Conservation (phyloP, 176 grass and related monocot species). For the Oryza glumipatula region DNA sequence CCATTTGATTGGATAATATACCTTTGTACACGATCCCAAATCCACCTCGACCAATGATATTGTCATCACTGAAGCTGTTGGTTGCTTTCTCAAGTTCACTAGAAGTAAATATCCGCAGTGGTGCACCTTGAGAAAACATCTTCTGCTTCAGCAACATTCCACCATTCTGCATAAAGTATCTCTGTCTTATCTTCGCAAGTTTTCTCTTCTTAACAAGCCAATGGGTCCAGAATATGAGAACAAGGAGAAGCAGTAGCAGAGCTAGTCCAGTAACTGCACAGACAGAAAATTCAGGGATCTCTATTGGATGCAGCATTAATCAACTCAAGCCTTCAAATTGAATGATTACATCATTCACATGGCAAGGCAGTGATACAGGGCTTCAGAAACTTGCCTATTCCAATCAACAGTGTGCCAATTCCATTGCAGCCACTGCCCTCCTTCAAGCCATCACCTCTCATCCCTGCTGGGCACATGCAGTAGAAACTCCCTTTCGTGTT, state of each 20-base stretch:
- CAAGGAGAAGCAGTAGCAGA: constrained; percentile 37
- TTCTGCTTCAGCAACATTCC: constrained; percentile 54
- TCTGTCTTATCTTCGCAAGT: constrained; percentile 27
- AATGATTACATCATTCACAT: not conserved
- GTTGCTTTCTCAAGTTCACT: constrained; percentile 61
- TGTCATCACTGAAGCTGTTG: constrained; percentile 38
- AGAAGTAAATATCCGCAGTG: constrained; percentile 51
- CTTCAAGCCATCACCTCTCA: constrained; percentile 44
- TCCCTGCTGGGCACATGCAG: constrained; percentile 54
- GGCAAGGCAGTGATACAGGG: not conserved
- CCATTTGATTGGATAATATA: constrained; percentile 36
- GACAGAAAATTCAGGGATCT: constrained; percentile 3
- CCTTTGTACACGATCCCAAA: constrained; percentile 64
- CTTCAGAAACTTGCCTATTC: constrained; percentile 33
- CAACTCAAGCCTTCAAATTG: not conserved
- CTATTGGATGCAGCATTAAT: not conserved
- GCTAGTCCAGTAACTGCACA: constrained; percentile 40
- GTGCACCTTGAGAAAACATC: constrained; percentile 38
- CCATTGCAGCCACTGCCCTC: constrained; percentile 47
- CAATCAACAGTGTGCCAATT: not conserved
- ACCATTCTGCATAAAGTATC: constrained; percentile 57
- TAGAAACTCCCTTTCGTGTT: constrained; percentile 28
- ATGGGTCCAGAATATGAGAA: constrained; percentile 46
- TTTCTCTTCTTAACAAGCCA: constrained; percentile 51
- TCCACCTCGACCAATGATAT: constrained; percentile 58